Evolutionary conservation across 2,329 filamentous ascomycete species (phyloP), one percentile per base, ranked within the genome.

Genomic region (Xylaria sp.): DNA sequence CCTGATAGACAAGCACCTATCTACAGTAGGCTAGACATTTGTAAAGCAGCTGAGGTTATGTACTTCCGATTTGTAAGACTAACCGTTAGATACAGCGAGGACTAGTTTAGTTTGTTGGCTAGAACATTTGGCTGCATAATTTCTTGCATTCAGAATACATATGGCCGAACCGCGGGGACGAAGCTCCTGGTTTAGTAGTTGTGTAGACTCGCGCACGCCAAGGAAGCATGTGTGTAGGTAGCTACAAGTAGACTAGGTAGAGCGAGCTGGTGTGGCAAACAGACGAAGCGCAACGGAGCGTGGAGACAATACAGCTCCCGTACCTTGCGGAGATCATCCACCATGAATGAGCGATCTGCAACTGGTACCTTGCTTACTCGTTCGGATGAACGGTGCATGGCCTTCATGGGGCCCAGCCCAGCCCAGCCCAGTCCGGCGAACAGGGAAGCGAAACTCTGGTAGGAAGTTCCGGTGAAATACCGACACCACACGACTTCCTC

Each of bases 331-430:
- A 64, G 59, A 59, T 62, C 54, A 55, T 56, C 61, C 44, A 38
- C 55, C 44, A 47, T 49, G 23, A 61, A 66, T 66, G 58, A 61
- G 35, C 9, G 57, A 63, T 61, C 61, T 60, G 51, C 54, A 54
- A 53, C 63, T 51, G 53, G 63, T 65, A 63, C 63, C 63, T 63
- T 63, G 63, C 60, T 63, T 65, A 60, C 60, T 58, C 40, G 49
- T 61, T 63, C 62, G 62, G 62, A 64, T 61, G 62, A 61, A 61
- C 58, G 49, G 58, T 64, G 58, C 58, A 58, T 54, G 41, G 13
- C 19, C 43, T 49, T 37, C 13, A 10, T 31, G 54, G 58, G 41
- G 47, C 33, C 47, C 47, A 55, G 51, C 52, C 54, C 17, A 52
- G 54, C 62, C 54, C 49, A 54, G 29, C 25, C n/a, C n/a, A n/a